Evolutionary conservation across 169 alveolate species (phyloP).

Genomic region (Besnoitia besnoiti): DNA sequence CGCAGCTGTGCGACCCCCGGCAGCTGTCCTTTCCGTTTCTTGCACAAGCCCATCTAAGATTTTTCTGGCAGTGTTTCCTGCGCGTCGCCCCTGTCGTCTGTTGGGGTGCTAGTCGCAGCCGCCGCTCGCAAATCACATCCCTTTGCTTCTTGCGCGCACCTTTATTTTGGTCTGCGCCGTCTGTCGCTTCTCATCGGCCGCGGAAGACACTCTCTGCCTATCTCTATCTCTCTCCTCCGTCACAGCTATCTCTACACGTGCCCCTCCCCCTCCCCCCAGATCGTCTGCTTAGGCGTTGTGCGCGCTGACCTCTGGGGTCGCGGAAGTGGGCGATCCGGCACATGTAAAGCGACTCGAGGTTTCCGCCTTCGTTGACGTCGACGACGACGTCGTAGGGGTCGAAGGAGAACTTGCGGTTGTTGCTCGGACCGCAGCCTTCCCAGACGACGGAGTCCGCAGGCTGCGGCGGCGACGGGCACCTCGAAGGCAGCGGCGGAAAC

Average conservation of each 20-base stretch:
- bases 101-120: too few relatives aligned
- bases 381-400: slow-evolving; percentile 66
- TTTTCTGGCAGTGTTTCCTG: too few relatives aligned
- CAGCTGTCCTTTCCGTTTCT: background rate
- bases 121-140: background rate
- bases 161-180: background rate
- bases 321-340: slow-evolving; percentile 59
- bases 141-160: background rate
- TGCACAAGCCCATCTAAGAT: background rate
- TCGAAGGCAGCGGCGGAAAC: slow-evolving; percentile 66
- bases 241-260: background rate
- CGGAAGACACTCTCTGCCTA: background rate
- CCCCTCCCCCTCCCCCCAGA: background rate
- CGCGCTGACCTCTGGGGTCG: slow-evolving; percentile 57
- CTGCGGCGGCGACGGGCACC: slow-evolving; percentile 48
- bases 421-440: slow-evolving; percentile 63
- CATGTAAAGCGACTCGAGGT: slow-evolving; percentile 54
- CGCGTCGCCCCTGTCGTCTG: too few relatives aligned
- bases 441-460: slow-evolving; percentile 39
- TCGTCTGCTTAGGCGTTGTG: background rate
- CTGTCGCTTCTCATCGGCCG: background rate
- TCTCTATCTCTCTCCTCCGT: background rate
- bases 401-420: slow-evolving; percentile 57
- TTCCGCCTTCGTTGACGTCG: slow-evolving; percentile 55
- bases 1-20: background rate